A percentile compares a stretch with the other conserved stretches of the same genome.
Conservation (phyloP, 495 filamentous ascomycete genomes). For the Lophium mytilinum region DNA sequence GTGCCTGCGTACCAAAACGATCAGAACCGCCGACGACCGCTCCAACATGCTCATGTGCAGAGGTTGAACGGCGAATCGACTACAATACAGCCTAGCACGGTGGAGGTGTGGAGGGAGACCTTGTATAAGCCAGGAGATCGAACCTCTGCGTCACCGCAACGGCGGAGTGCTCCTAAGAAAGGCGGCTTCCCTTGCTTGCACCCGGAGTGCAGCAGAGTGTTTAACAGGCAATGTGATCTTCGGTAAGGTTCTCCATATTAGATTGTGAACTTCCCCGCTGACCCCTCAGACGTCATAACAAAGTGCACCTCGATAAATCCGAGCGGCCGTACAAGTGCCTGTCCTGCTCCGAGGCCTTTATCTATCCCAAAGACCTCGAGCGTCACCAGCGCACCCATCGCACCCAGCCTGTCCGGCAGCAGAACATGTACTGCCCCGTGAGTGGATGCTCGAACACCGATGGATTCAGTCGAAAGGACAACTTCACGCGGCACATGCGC, state of each 20-base stretch:
- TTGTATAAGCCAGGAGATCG: conserved; percentile 17
- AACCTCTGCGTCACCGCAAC: not conserved
- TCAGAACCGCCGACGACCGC: not conserved
- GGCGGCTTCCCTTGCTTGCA: conserved; percentile 14
- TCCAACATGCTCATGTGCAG: not conserved
- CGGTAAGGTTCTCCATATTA: conserved; percentile 6
- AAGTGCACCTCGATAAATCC: conserved; percentile 4
- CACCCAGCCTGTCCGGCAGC: not conserved
- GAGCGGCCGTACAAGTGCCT: conserved; percentile 23
- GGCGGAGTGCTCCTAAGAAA: conserved; percentile 8
- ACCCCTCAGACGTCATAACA: conserved; percentile 20
- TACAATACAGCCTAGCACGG: conserved; percentile 6
- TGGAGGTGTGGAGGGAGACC: conserved; percentile 5
- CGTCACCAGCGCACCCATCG: conserved; percentile 18
- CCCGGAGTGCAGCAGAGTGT: conserved; percentile 4
- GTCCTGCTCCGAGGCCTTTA: conserved; percentile 17
- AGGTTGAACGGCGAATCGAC: conserved; percentile 12
- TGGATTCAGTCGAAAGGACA: conserved; percentile 23
- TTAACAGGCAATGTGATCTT: conserved; percentile 19
- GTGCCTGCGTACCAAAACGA: not conserved
- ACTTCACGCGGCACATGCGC: conserved; percentile 18
- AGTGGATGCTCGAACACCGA: conserved; percentile 9
- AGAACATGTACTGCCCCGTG: conserved; percentile 3
- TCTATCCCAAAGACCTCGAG: conserved; percentile 21
- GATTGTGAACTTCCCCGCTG: not conserved